Percentiles rank a stretch among this genome's conserved stretches.
phyloP scores from a whole-genome alignment of 2,329 filamentous ascomycete species.

The Epichloe baconii region DNA sequence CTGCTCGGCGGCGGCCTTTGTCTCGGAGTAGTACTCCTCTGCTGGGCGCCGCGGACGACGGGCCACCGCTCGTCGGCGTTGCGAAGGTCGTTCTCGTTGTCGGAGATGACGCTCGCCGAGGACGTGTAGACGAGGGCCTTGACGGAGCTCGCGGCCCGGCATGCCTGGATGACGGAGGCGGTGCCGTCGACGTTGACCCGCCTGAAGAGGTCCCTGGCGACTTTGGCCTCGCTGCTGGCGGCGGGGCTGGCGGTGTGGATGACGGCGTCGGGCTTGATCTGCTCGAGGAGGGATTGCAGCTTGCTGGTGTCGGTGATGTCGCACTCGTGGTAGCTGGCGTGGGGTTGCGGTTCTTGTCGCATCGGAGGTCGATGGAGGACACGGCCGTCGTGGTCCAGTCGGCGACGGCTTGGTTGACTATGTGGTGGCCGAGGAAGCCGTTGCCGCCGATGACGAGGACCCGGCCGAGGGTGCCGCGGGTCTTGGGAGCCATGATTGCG shows the following conservation, averaged over 20 bases:
- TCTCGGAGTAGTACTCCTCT: conserved; percentile 82
- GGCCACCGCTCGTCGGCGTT: conserved; percentile 81
- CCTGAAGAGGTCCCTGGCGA: conserved; percentile 51
- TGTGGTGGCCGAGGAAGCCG: conserved; percentile 73
- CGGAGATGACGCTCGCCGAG: conserved; percentile 74
- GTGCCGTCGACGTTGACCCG: conserved; percentile 87
- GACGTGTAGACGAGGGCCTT: conserved; percentile 84
- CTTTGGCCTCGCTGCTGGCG: conserved; percentile 37
- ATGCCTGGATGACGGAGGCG: conserved; percentile 60
- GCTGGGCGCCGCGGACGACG: conserved; percentile 54
- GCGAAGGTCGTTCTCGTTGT: conserved; percentile 64
- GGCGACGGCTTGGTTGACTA: conserved; percentile 59
- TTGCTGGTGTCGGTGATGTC: conserved; percentile 59
- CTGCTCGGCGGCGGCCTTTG: conserved; percentile 65
- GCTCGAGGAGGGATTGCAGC: conserved; percentile 49
- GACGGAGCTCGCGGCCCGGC: conserved; percentile 41
- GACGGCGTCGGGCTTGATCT: conserved; percentile 65
- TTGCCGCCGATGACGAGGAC: conserved; percentile 74
- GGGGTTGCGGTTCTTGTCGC: conserved; percentile 52
- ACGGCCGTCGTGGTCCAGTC: conserved; percentile 38
- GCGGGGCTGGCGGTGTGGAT: conserved; percentile 78
- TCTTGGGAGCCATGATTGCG: background rate
- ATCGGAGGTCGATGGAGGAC: conserved; percentile 60
- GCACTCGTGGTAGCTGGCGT: conserved; percentile 54
- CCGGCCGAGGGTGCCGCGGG: conserved; percentile 42